A percentile compares a stretch with the other conserved stretches of the same genome.
phyloP scores from a whole-genome alignment of 805 yeast genomes.

The Lachancea waltii region DNA sequence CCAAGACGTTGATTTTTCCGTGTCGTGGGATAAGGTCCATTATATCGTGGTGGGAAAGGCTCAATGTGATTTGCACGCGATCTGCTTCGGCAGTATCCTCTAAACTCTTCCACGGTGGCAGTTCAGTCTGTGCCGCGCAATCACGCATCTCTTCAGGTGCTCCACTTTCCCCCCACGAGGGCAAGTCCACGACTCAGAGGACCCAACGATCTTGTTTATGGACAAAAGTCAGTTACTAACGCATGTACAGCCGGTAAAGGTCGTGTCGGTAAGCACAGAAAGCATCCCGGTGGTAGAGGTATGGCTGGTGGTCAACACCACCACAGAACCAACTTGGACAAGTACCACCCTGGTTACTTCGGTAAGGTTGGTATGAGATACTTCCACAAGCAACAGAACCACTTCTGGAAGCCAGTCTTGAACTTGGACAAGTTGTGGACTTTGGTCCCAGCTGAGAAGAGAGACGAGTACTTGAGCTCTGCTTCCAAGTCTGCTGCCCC shows the following conservation, averaged over 20 bases:
- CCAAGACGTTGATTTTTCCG: slow-evolving; percentile 32
- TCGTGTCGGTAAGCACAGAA: slow-evolving; percentile 99
- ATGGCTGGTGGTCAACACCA: slow-evolving; percentile 99
- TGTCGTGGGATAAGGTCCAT: background rate
- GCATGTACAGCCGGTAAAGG: slow-evolving; percentile 90
- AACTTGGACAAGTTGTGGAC: slow-evolving; percentile 99
- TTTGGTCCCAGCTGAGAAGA: slow-evolving; percentile 86
- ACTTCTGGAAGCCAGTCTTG: slow-evolving; percentile 96
- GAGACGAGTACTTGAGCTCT: slow-evolving; percentile 85
- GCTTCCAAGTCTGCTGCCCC: slow-evolving; percentile 90
- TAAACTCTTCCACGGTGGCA: slow-evolving; percentile 1
- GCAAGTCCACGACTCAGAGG: background rate
- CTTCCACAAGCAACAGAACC: slow-evolving; percentile 93
- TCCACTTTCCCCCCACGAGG: background rate
- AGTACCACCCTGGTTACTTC: slow-evolving; percentile 99
- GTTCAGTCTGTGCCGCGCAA: background rate
- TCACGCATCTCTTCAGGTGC: background rate
- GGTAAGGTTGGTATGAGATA: slow-evolving; percentile 99
- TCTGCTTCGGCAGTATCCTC: background rate
- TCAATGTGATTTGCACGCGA: background rate
- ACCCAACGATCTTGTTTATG: slow-evolving; percentile 1
- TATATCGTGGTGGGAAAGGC: background rate
- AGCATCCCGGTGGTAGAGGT: slow-evolving; percentile 99
- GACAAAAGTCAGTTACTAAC: slow-evolving; percentile 21
- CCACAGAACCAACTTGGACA: slow-evolving; percentile 99